Evolutionary conservation across 352 stramenopile species (phyloP).

Genomic region (Pythium myriotylum): DNA sequence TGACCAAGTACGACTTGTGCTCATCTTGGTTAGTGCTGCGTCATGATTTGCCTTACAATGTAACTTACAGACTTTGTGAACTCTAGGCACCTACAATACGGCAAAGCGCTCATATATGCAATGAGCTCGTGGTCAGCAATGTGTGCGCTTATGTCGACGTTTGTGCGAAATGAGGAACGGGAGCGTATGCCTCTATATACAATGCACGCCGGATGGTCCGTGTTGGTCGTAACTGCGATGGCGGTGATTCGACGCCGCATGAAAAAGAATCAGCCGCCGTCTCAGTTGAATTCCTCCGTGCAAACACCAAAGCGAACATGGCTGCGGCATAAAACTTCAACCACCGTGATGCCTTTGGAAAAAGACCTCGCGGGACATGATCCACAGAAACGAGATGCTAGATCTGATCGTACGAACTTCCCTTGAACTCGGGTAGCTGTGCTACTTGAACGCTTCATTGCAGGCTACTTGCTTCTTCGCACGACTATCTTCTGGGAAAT

Average conservation of each 20-base stretch:
- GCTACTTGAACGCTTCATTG: too few species aligned
- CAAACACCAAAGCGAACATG: too few species aligned
- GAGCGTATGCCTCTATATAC: conserved; percentile 30
- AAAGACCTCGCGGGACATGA: too few species aligned
- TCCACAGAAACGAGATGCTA: too few species aligned
- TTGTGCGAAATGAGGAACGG: conserved; percentile 16
- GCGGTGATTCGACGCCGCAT: background rate
- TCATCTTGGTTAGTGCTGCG: conserved; percentile 34
- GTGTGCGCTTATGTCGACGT: conserved; percentile 36
- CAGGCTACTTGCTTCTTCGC: too few species aligned
- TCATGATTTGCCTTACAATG: background rate
- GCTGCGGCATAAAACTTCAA: too few species aligned
- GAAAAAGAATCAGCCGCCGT: background rate
- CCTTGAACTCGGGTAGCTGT: too few species aligned
- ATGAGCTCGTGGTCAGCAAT: conserved; percentile 40
- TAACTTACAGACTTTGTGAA: too few species aligned
- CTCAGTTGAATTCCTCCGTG: too few species aligned
- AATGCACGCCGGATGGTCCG: conserved; percentile 26
- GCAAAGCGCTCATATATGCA: conserved; percentile 44
- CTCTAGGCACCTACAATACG: conserved; percentile 37
- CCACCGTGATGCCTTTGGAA: background rate
- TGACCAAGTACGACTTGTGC: conserved; percentile 35
- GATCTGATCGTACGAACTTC: too few species aligned
- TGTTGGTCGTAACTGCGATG: background rate
- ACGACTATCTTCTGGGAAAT: too few species aligned